phyloP scores from a whole-genome alignment of 306 rosid species.

The Lathyrus aphaca region DNA sequence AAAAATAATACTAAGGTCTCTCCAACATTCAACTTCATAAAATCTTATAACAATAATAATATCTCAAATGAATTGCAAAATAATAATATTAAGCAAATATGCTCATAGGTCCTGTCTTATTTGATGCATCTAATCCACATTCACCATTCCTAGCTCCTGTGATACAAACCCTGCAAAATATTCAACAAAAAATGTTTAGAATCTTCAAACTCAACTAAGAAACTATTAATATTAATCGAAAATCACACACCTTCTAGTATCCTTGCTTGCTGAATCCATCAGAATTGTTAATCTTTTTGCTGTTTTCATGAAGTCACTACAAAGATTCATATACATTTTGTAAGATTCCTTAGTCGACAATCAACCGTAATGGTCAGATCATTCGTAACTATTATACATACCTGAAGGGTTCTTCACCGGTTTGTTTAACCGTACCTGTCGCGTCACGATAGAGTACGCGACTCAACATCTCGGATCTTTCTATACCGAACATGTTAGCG shows the following conservation, averaged over 20 bases:
- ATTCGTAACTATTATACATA: not conserved
- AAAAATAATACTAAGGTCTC: slow-evolving; percentile 42
- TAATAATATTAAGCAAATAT: slow-evolving; percentile 59
- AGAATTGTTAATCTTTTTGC: slow-evolving; percentile 83
- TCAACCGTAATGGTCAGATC: not conserved
- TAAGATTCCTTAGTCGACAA: no score
- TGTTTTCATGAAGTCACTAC: slow-evolving; percentile 83
- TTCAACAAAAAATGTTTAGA: not conserved
- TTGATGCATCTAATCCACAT: slow-evolving; percentile 73
- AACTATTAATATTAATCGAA: not conserved
- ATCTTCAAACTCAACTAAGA: not conserved
- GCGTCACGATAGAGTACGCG: slow-evolving; percentile 84
- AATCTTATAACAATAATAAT: slow-evolving; percentile 12
- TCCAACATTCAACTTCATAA: slow-evolving; percentile 41
- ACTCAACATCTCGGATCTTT: slow-evolving; percentile 63
- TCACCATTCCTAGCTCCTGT: slow-evolving; percentile 65
- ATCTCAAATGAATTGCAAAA: slow-evolving; percentile 25
- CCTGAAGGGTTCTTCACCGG: slow-evolving; percentile 95
- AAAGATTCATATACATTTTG: not conserved
- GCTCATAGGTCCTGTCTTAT: slow-evolving; percentile 77
- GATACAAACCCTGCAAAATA: slow-evolving; percentile 58
- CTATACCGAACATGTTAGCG: slow-evolving; percentile 84
- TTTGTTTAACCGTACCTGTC: slow-evolving; percentile 69
- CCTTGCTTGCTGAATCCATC: slow-evolving; percentile 56
- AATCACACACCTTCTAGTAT: slow-evolving; percentile 56